Percentiles rank a stretch among this genome's conserved stretches.
Evolutionary conservation across 2,329 filamentous ascomycete genomes (phyloP).

Genomic region (Exserohilum turcica): DNA sequence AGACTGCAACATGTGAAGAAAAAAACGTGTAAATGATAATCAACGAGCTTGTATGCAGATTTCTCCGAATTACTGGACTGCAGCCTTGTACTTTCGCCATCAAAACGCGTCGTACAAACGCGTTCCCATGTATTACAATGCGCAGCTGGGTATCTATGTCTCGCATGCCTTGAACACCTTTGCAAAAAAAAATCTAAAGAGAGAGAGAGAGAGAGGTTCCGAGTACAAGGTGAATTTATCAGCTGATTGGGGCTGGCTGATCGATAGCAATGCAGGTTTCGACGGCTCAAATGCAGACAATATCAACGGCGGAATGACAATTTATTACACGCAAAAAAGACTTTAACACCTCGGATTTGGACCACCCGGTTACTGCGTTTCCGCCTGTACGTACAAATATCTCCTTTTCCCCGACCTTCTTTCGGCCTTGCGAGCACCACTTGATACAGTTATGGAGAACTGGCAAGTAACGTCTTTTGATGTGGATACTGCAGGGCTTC

Average conservation of each 20-base stretch:
- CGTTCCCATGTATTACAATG: conserved; percentile 37
- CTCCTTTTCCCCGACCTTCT: too few relatives aligned
- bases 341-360: conserved; percentile 44
- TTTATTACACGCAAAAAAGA: conserved; percentile 42
- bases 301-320: conserved; percentile 40
- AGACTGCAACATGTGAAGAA: too few relatives aligned
- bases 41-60: neutral
- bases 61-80: conserved; percentile 29
- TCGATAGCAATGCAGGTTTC: neutral
- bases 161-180: too few relatives aligned
- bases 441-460: too few relatives aligned
- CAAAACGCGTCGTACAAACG: conserved; percentile 37
- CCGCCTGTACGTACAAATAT: conserved; percentile 22
- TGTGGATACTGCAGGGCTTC: conserved; percentile 24
- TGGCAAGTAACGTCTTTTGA: too few relatives aligned
- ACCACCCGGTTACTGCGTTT: conserved; percentile 36
- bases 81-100: conserved; percentile 38
- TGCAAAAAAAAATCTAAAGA: too few relatives aligned
- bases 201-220: too few relatives aligned
- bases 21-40: too few relatives aligned
- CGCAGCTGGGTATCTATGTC: neutral
- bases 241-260: too few relatives aligned
- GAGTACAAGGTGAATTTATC: too few relatives aligned
- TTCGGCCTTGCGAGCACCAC: too few relatives aligned
- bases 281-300: conserved; percentile 12